phyloP scores from a whole-genome alignment of 2,329 filamentous ascomycete species.

The Phialemoniopsis sp. region DNA sequence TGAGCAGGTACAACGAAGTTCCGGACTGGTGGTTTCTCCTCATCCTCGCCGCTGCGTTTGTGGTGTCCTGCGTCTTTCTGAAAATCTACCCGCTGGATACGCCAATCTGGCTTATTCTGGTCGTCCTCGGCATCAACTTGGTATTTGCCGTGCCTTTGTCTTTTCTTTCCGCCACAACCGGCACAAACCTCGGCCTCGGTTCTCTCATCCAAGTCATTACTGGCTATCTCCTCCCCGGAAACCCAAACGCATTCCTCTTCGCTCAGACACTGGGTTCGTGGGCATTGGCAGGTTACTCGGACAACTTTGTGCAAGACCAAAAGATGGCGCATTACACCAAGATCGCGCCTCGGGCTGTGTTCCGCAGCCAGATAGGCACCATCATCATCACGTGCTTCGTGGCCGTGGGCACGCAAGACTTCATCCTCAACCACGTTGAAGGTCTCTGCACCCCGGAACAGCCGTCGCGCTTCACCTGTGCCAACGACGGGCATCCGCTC shows the following conservation, averaged over 20 bases:
- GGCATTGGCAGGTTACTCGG: slow-evolving; percentile 36
- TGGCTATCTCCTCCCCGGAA: slow-evolving; percentile 23
- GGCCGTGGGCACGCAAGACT: slow-evolving; percentile 33
- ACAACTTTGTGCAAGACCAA: slow-evolving; percentile 33
- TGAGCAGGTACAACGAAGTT: slow-evolving; percentile 39
- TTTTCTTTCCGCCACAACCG: slow-evolving; percentile 38
- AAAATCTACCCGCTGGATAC: slow-evolving; percentile 23
- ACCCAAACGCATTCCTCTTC: slow-evolving; percentile 30
- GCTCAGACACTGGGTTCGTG: slow-evolving; percentile 32
- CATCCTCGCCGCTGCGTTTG: slow-evolving; percentile 25
- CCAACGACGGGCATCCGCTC: slow-evolving; percentile 18
- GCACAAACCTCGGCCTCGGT: slow-evolving; percentile 36
- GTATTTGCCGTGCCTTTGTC: slow-evolving; percentile 38
- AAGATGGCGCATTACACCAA: slow-evolving; percentile 38
- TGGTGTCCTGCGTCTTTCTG: slow-evolving; percentile 24
- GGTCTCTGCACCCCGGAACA: slow-evolving; percentile 18
- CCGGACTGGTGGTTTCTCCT: slow-evolving; percentile 45
- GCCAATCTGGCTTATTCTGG: slow-evolving; percentile 22
- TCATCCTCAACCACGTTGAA: slow-evolving; percentile 31
- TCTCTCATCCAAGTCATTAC: slow-evolving; percentile 36
- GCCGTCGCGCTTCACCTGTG: slow-evolving; percentile 22
- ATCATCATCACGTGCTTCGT: slow-evolving; percentile 36
- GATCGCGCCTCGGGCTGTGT: slow-evolving; percentile 33
- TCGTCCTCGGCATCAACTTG: slow-evolving; percentile 29
- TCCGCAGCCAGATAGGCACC: slow-evolving; percentile 35